These are phyloP conservation scores for Coemansia furcata DNA, from an alignment of 192 early-diverging fungal species.

Conservation along the genomic window DNA sequence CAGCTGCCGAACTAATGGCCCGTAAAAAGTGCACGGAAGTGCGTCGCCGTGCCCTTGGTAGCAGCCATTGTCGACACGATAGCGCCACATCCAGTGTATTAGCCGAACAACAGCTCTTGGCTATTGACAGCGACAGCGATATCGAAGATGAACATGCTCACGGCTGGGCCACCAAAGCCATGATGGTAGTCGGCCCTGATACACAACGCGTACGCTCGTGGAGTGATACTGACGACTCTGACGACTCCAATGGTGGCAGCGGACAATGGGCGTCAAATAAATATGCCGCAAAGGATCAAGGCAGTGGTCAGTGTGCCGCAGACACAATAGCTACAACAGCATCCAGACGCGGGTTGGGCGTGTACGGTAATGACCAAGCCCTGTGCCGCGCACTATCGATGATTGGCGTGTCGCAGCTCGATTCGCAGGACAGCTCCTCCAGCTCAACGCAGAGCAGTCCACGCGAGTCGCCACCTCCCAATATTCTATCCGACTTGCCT, in stretches of 20 bases:
- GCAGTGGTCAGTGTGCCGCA: not conserved
- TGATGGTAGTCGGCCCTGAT: not conserved
- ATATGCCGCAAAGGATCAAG: not conserved
- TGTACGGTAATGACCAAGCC: constrained; percentile 23
- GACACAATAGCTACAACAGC: not conserved
- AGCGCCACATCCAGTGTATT: constrained; percentile 20
- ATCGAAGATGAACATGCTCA: constrained; percentile 12
- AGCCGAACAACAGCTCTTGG: constrained; percentile 29
- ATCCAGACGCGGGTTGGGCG: not conserved
- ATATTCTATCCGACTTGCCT: not conserved
- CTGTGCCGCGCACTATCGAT: constrained; percentile 48
- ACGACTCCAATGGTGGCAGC: not conserved
- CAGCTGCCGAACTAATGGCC: constrained; percentile 36
- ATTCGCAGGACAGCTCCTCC: constrained; percentile 27
- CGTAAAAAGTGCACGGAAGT: constrained; percentile 31
- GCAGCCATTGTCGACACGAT: constrained; percentile 6
- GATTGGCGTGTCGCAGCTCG: constrained; percentile 42
- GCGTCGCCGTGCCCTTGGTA: constrained; percentile 1
- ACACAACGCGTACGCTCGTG: constrained; percentile 11
- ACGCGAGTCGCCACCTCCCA: not conserved
- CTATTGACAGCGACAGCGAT: constrained; percentile 41
- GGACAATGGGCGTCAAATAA: not conserved
- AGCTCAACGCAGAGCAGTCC: constrained; percentile 5
- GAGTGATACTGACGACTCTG: constrained; percentile 18
- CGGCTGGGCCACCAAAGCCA: constrained; percentile 33